These are phyloP conservation scores for Leccinum rimulosum DNA, from an alignment of 768 basidiomycete genomes.

Conservation along the genomic window DNA sequence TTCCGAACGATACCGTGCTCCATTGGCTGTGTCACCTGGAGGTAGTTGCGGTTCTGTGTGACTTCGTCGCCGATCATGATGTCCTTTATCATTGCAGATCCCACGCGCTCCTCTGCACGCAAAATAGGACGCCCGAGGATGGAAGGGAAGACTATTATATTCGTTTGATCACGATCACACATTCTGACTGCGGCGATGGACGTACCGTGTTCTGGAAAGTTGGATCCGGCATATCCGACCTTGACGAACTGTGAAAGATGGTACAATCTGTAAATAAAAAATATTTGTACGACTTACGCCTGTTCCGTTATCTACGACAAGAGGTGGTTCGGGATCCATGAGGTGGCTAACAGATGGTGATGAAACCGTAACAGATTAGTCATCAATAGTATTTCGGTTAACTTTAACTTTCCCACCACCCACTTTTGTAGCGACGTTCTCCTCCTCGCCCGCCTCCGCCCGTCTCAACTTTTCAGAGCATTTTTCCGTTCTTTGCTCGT, in stretches of 20 bases:
- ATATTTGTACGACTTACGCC: conserved; percentile 52
- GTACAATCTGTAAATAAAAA: background rate
- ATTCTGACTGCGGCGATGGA: background rate
- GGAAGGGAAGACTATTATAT: conserved; percentile 81
- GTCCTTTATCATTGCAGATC: conserved; percentile 85
- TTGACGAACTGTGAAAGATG: conserved; percentile 73
- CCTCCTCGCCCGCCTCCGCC: background rate
- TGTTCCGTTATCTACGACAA: conserved; percentile 89
- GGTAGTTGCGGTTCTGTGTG: conserved; percentile 87
- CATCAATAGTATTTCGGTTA: background rate
- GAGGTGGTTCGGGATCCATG: conserved; percentile 41
- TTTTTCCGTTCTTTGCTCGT: conserved; percentile 2
- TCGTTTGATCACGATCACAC: background rate
- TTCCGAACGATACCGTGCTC: conserved; percentile 99
- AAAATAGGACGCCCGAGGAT: conserved; percentile 96
- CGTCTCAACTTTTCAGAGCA: background rate
- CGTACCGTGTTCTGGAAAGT: conserved; percentile 92
- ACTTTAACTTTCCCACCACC: background rate
- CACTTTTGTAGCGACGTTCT: background rate
- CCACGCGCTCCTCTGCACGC: conserved; percentile 94
- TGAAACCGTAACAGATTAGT: conserved; percentile 4
- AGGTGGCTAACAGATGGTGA: background rate
- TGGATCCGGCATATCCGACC: conserved; percentile 87
- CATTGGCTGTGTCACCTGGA: conserved; percentile 97
- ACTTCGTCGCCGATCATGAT: conserved; percentile 99